Evolutionary conservation across 345 rosid genomes (phyloP).

Genomic region (Gossypium arboreum): DNA sequence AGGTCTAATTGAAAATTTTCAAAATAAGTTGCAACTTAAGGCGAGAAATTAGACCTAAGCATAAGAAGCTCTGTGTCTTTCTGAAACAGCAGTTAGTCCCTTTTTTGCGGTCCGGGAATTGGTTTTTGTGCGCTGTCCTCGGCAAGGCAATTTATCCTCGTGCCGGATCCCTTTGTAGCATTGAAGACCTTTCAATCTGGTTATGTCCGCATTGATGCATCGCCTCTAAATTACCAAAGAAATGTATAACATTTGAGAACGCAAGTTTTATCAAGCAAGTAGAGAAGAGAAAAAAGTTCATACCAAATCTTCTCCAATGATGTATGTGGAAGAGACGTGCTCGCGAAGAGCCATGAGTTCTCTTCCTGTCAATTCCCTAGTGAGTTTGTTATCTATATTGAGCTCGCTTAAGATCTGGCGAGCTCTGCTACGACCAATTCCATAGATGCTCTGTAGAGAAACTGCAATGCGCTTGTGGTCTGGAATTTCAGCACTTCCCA

Average conservation of each 20-base stretch:
- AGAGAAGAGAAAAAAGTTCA: background rate
- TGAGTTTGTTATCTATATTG: conserved; percentile 48
- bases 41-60: conserved; percentile 2
- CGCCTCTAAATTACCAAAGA: conserved; percentile 28
- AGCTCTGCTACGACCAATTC: conserved; percentile 49
- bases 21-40: background rate
- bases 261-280: background rate
- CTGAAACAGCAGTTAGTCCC: conserved; percentile 11
- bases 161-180: conserved; percentile 43
- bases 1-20: background rate
- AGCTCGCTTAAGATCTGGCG: conserved; percentile 49
- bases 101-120: conserved; percentile 40
- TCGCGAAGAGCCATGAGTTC: conserved; percentile 49
- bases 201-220: conserved; percentile 28
- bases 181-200: conserved; percentile 35
- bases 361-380: conserved; percentile 46
- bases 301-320: conserved; percentile 61
- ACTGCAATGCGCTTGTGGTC: conserved; percentile 41
- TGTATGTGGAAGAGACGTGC: conserved; percentile 39
- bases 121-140: conserved; percentile 45
- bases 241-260: background rate
- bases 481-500: conserved; percentile 55
- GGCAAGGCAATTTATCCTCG: conserved; percentile 37
- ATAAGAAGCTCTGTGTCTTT: background rate
- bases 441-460: conserved; percentile 55